Percentiles rank a stretch among this genome's conserved stretches.
phyloP scores from a whole-genome alignment of 108 stramenopile species.

The Aureococcus anophagefferens region DNA sequence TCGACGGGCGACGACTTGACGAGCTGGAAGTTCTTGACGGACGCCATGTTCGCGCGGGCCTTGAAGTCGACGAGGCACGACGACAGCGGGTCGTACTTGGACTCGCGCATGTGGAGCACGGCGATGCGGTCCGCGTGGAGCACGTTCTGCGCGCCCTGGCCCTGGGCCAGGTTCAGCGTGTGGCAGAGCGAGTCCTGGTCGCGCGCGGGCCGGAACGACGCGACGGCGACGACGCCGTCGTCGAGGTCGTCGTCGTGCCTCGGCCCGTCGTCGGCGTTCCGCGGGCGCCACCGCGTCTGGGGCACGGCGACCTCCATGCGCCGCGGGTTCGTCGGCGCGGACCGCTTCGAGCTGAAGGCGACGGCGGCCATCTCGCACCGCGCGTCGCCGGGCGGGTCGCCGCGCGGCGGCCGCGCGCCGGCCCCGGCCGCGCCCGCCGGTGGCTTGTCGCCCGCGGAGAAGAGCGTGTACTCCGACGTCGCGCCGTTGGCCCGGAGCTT shows the following conservation, averaged over 20 bases:
- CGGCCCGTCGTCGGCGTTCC: not conserved
- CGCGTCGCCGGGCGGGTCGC: not conserved
- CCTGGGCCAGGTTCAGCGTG: not conserved
- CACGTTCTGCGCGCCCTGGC: constrained; percentile 1
- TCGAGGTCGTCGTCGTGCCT: not conserved
- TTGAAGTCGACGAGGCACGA: constrained; percentile 44
- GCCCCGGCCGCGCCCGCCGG: not conserved
- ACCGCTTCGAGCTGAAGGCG: not conserved
- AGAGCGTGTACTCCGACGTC: constrained; percentile 31
- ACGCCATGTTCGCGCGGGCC: constrained; percentile 34
- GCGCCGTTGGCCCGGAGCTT: constrained; percentile 31
- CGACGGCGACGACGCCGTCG: not conserved
- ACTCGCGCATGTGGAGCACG: not conserved
- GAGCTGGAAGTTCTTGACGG: constrained; percentile 50
- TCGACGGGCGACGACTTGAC: constrained; percentile 9
- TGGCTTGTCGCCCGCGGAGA: constrained; percentile 19
- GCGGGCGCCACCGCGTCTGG: not conserved
- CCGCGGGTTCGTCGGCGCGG: constrained; percentile 1
- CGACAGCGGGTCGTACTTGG: constrained; percentile 37
- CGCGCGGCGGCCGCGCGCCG: too few species aligned
- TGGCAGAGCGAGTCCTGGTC: not conserved
- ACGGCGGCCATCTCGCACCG: not conserved
- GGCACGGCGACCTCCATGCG: constrained; percentile 8
- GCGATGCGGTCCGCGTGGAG: not conserved
- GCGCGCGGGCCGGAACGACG: not conserved